A percentile compares a stretch with the other conserved stretches of the same genome.
Conservation (phyloP, 164 flowering plant species). For the Houttuynia cordata region DNA sequence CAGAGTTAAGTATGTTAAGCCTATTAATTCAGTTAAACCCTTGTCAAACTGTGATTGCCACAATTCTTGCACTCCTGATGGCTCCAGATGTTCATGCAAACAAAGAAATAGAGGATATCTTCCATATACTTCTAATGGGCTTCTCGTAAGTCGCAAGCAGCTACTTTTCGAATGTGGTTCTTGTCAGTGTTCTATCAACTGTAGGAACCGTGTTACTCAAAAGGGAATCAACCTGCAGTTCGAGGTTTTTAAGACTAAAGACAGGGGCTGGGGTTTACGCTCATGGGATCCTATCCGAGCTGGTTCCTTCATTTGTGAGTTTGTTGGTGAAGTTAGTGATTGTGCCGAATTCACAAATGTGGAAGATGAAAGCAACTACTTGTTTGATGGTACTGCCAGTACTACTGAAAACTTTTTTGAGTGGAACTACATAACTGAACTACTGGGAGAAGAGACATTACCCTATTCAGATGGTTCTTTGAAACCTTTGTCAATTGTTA, state of each 20-base stretch:
- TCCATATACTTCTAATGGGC: slow-evolving; percentile 4
- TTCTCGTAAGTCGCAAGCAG: slow-evolving; percentile 2
- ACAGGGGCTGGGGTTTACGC: slow-evolving; percentile 5
- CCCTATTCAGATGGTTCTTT: neutral
- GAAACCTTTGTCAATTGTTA: neutral
- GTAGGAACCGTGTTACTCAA: slow-evolving; percentile 3
- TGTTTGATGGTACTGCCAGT: neutral
- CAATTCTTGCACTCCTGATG: neutral
- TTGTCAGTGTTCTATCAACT: neutral
- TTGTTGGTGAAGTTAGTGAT: slow-evolving; percentile 2
- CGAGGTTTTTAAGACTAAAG: slow-evolving; percentile 4
- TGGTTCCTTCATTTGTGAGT: slow-evolving; percentile 5
- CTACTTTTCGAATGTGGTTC: slow-evolving; percentile 5
- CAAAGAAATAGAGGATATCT: neutral
- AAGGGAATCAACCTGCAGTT: slow-evolving; percentile 1
- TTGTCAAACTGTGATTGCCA: neutral
- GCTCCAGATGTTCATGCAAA: neutral
- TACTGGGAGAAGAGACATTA: slow-evolving; percentile 2
- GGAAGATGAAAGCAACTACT: neutral
- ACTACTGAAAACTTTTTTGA: neutral
- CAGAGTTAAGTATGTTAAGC: slow-evolving; percentile 2
- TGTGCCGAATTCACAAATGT: neutral
- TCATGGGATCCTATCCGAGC: slow-evolving; percentile 5
- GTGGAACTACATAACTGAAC: neutral
- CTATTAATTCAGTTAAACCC: neutral